Evolutionary conservation across 1,284 basidiomycete species (phyloP).

Genomic region (Chiua sp.): DNA sequence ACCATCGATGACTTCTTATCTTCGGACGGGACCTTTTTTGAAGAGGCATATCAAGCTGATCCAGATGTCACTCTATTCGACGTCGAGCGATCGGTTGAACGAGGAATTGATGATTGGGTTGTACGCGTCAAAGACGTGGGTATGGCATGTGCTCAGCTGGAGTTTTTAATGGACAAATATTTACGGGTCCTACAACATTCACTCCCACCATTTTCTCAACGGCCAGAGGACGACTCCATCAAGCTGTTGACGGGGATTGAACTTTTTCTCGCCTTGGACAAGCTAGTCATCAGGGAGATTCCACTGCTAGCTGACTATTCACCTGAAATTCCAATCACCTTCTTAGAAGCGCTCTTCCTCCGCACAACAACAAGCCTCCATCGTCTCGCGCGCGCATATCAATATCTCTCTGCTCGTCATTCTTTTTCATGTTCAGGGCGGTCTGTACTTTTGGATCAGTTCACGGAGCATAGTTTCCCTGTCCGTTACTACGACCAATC

Average conservation of each 20-base stretch:
- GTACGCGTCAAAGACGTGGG: conserved; percentile 4
- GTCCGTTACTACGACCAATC: conserved; percentile 37
- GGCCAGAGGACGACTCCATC: conserved; percentile 35
- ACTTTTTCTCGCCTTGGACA: conserved; percentile 52
- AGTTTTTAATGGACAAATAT: conserved; percentile 35
- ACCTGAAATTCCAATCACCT: conserved; percentile 44
- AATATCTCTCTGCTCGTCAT: conserved; percentile 39
- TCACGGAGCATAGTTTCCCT: conserved; percentile 25
- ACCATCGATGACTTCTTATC: conserved; percentile 22
- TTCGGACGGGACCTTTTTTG: conserved; percentile 15
- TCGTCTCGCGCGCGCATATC: conserved; percentile 32
- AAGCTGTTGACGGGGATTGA: conserved; percentile 50
- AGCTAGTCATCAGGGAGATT: conserved; percentile 33
- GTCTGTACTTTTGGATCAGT: conserved; percentile 29
- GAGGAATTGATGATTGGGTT: conserved; percentile 37
- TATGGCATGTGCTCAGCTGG: background rate
- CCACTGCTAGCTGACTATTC: conserved; percentile 48
- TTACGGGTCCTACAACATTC: too few species aligned
- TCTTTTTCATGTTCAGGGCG: background rate
- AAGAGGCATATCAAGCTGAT: conserved; percentile 5
- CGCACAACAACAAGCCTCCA: conserved; percentile 31
- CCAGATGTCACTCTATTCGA: conserved; percentile 33
- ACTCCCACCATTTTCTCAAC: too few species aligned
- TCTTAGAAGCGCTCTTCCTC: conserved; percentile 47
- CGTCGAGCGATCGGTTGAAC: conserved; percentile 36